These are phyloP conservation scores for Podila horticola DNA, from an alignment of 192 early-diverging fungal genomes.

Conservation along the genomic window DNA sequence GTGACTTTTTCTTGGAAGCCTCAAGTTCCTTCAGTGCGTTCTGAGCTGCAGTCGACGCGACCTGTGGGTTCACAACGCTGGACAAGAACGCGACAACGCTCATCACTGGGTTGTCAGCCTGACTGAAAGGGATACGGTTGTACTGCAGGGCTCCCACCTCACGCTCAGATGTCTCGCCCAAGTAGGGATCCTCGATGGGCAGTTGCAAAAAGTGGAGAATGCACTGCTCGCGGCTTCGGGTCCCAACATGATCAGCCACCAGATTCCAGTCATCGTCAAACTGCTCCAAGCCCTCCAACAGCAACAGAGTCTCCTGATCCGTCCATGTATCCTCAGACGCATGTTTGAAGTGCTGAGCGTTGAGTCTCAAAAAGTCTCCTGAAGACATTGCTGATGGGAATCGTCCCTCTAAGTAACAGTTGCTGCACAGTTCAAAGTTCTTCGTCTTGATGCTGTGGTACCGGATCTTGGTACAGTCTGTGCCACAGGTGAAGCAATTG, in stretches of 20 bases:
- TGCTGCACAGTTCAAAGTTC: slow-evolving; percentile 82
- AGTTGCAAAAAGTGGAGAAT: slow-evolving; percentile 88
- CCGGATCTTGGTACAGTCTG: slow-evolving; percentile 79
- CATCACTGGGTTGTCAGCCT: slow-evolving; percentile 92
- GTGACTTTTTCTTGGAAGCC: slow-evolving; percentile 28
- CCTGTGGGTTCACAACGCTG: slow-evolving; percentile 85
- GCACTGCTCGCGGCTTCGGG: slow-evolving; percentile 90
- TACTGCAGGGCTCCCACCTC: slow-evolving; percentile 75
- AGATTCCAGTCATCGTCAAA: slow-evolving; percentile 95
- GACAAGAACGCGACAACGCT: slow-evolving; percentile 90
- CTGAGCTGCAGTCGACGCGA: slow-evolving; percentile 89
- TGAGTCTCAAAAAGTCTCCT: slow-evolving; percentile 90
- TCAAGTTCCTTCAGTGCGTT: slow-evolving; percentile 81
- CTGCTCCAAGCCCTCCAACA: slow-evolving; percentile 94
- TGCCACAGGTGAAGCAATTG: slow-evolving; percentile 86
- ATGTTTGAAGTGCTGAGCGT: slow-evolving; percentile 55
- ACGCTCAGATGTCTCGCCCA: slow-evolving; percentile 50
- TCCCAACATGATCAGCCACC: slow-evolving; percentile 93
- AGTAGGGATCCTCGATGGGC: slow-evolving; percentile 88
- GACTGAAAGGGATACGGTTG: slow-evolving; percentile 77
- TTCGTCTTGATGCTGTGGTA: slow-evolving; percentile 85
- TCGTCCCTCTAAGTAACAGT: slow-evolving; percentile 93
- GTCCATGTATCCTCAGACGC: slow-evolving; percentile 79
- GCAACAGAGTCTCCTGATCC: slow-evolving; percentile 84
- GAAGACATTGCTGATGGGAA: slow-evolving; percentile 86